Percentiles rank a stretch among this genome's conserved stretches.
Conservation (phyloP, 2,329 filamentous ascomycete genomes). For the Leptographium wingfieldii region DNA sequence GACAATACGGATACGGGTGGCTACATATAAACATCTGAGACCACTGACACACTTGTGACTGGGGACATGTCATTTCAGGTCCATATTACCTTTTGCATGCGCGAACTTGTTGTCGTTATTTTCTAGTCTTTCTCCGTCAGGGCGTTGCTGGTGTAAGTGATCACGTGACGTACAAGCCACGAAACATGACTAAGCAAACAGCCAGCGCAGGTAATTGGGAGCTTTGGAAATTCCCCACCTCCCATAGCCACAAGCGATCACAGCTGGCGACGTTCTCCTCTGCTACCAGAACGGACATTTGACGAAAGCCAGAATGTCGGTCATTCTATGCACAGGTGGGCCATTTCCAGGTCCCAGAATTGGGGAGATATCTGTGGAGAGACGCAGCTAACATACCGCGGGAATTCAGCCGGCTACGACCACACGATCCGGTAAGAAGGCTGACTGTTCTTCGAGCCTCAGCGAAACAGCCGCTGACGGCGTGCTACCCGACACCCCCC, state of each 20-base stretch:
- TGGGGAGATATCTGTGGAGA: not conserved
- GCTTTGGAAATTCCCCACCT: not conserved
- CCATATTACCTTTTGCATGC: not conserved
- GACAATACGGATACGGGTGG: not conserved
- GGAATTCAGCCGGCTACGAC: slow-evolving; percentile 42
- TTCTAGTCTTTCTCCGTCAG: not conserved
- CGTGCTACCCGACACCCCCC: not conserved
- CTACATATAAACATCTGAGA: not conserved
- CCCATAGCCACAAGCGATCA: not conserved
- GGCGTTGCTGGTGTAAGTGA: not conserved
- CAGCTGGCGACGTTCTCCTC: not conserved
- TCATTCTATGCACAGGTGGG: slow-evolving; percentile 50
- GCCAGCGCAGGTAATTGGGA: not conserved
- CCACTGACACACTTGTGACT: not conserved
- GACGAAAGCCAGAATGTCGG: slow-evolving; percentile 33
- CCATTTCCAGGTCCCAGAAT: too few species aligned
- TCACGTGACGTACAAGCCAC: not conserved
- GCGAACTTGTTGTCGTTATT: not conserved
- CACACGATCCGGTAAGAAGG: slow-evolving; percentile 43
- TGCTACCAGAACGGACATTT: slow-evolving; percentile 1
- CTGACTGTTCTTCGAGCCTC: not conserved
- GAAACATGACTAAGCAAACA: not conserved
- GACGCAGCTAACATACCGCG: not conserved
- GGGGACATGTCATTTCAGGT: not conserved
- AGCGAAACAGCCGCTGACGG: not conserved